phyloP scores from a whole-genome alignment of 2,329 filamentous ascomycete species.

The Trichoderma citrinoviride region DNA sequence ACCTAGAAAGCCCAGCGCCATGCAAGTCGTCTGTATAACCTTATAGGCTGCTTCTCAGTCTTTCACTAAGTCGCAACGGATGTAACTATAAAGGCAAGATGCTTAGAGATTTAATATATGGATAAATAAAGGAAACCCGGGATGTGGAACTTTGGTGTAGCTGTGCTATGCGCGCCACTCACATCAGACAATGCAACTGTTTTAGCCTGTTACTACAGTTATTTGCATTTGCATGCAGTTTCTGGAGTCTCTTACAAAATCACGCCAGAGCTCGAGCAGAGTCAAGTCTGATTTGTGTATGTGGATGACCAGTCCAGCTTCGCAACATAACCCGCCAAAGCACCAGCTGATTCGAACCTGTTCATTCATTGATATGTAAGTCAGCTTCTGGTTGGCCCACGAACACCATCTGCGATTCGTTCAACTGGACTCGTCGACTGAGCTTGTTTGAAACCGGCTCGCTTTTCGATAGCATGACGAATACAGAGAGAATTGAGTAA shows the following conservation, averaged over 20 bases:
- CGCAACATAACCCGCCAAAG: too few relatives aligned
- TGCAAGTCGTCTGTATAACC: background rate
- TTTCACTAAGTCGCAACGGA: background rate
- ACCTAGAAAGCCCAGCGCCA: too few relatives aligned
- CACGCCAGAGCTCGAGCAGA: too few relatives aligned
- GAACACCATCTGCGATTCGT: too few relatives aligned
- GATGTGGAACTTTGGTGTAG: background rate
- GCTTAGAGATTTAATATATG: background rate
- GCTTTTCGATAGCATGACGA: background rate
- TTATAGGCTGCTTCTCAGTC: background rate
- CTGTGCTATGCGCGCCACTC: background rate
- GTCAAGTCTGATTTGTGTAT: too few relatives aligned
- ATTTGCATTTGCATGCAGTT: too few relatives aligned
- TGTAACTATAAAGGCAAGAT: background rate
- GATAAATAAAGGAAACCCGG: conserved; percentile 6
- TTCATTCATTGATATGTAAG: too few relatives aligned
- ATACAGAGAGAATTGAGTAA: background rate
- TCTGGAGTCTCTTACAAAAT: too few relatives aligned
- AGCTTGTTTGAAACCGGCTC: background rate
- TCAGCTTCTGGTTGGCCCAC: too few relatives aligned
- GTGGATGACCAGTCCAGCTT: too few relatives aligned
- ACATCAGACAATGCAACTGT: background rate
- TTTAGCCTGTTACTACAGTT: conserved; percentile 6
- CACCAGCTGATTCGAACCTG: too few relatives aligned
- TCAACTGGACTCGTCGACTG: background rate